Conservation (phyloP, 2,329 filamentous ascomycete genomes). For the Scedosporium minutisporum region DNA sequence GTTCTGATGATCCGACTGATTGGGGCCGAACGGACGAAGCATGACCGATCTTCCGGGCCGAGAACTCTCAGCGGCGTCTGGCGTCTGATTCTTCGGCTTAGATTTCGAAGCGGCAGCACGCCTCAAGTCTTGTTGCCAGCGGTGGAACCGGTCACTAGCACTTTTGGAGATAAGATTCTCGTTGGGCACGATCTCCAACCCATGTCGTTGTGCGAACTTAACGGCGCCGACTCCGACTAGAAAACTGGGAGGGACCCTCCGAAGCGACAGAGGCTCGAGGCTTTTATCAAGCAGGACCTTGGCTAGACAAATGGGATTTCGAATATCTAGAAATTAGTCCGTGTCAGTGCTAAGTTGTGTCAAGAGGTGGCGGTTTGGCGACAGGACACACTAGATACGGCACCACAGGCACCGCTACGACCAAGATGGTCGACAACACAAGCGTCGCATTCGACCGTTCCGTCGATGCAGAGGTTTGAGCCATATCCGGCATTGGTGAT, state of each 20-base stretch:
- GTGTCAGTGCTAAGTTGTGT: background rate
- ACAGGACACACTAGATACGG: constrained; percentile 65
- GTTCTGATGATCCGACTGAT: background rate
- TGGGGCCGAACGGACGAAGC: background rate
- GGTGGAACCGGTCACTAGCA: constrained; percentile 66
- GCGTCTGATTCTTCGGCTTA: background rate
- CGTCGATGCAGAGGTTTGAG: constrained; percentile 86
- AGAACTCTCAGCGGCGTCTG: background rate
- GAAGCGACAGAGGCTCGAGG: constrained; percentile 66
- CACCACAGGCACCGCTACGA: constrained; percentile 85
- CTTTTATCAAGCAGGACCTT: constrained; percentile 73
- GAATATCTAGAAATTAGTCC: constrained; percentile 54
- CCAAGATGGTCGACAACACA: constrained; percentile 86
- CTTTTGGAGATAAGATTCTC: constrained; percentile 71
- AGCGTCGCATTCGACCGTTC: constrained; percentile 88
- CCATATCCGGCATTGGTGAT: constrained; percentile 96
- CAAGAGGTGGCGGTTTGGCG: background rate
- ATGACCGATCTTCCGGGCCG: background rate
- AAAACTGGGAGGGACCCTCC: constrained; percentile 85
- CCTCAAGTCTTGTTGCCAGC: constrained; percentile 68
- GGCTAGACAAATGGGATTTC: constrained; percentile 84
- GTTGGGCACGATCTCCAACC: constrained; percentile 63
- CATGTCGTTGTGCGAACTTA: constrained; percentile 73
- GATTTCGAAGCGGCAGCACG: constrained; percentile 16
- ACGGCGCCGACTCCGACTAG: constrained; percentile 78